Conservation (phyloP, 345 rosid species). For the Rhizophora mangle region DNA sequence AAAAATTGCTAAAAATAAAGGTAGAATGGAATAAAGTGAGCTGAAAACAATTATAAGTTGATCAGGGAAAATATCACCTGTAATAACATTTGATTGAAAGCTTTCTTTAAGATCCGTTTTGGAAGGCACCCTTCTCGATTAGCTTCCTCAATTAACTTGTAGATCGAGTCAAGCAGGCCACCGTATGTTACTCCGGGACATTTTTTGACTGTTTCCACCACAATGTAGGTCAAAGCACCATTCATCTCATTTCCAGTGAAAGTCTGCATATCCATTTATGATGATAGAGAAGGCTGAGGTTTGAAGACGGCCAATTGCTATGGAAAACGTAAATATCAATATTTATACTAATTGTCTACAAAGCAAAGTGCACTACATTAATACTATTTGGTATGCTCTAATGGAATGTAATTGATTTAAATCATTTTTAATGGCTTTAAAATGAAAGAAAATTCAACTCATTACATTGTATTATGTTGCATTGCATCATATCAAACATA, state of each 20-base stretch:
- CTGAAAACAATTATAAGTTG: too few relatives aligned
- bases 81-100: neutral
- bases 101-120: neutral
- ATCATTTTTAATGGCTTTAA: too few relatives aligned
- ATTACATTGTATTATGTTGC: too few relatives aligned
- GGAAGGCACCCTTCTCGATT: conserved; percentile 12
- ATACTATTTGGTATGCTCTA: too few relatives aligned
- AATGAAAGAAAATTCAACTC: too few relatives aligned
- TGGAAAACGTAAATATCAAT: too few relatives aligned
- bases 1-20: neutral
- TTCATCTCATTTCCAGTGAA: conserved; percentile 15
- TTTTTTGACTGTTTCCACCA: conserved; percentile 8
- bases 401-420: too few relatives aligned
- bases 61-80: conserved; percentile 6
- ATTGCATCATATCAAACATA: neutral
- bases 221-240: conserved; percentile 20
- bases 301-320: too few relatives aligned
- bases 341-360: too few relatives aligned
- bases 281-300: too few relatives aligned
- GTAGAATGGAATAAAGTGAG: too few relatives aligned
- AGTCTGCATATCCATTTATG: conserved; percentile 9
- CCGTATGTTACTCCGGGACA: conserved; percentile 5
- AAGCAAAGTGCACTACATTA: too few relatives aligned
- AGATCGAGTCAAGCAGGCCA: conserved; percentile 15
- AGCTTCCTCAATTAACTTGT: neutral